A percentile compares a stretch with the other conserved stretches of the same genome.
Evolutionary conservation across 345 rosid genomes (phyloP).

Genomic region (Populus deltoides): DNA sequence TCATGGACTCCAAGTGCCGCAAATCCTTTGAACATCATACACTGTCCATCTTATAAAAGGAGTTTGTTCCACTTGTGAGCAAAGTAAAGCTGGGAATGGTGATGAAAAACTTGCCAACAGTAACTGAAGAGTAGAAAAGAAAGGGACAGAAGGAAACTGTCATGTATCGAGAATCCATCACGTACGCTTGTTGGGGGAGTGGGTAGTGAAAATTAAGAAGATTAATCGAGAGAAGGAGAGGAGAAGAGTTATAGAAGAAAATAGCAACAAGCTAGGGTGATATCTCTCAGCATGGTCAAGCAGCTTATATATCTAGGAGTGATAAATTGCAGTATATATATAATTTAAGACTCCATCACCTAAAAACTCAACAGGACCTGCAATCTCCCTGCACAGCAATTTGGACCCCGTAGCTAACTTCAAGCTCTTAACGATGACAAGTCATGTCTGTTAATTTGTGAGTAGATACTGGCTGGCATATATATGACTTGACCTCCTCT

Average conservation of each 20-base stretch:
- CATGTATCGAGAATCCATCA: background rate
- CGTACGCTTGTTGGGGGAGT: background rate
- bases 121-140: too few species aligned
- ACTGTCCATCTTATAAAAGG: background rate
- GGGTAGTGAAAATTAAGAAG: background rate
- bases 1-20: background rate
- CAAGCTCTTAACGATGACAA: constrained; percentile 59
- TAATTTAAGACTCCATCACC: constrained; percentile 24
- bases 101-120: background rate
- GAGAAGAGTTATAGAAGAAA: background rate
- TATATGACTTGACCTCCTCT: constrained; percentile 47
- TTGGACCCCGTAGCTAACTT: constrained; percentile 61
- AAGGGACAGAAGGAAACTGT: background rate
- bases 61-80: background rate
- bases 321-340: background rate
- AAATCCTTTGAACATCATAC: background rate
- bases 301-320: background rate
- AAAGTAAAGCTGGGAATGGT: background rate
- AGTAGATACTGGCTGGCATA: constrained; percentile 48
- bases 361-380: constrained; percentile 74
- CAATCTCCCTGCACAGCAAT: constrained; percentile 71
- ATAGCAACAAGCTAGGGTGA: background rate
- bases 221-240: background rate
- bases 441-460: constrained; percentile 68
- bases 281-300: background rate